Base-by-base conservation (phyloP, 176 grass and related monocot species). In the Pontederia paniculata region DNA sequence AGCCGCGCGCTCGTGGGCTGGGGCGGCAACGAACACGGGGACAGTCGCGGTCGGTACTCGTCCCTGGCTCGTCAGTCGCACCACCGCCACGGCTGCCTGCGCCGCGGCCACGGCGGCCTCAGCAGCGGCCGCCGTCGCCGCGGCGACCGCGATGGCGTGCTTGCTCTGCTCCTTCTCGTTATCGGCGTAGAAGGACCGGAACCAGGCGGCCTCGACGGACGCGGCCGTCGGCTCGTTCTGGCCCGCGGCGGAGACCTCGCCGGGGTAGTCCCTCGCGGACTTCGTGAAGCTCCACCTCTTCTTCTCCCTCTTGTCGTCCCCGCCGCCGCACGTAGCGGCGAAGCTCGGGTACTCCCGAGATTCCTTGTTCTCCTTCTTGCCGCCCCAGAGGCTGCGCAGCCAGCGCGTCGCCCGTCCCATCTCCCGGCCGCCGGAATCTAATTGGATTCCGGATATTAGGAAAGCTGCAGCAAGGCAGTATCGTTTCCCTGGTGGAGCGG, bases 101-200 rank as follows among this genome's bases (percentile, higher is more conserved):
- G 90, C 85, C 0, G 90, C 88, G 0, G 84, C 88, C 13, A 94
- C 68, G 12, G 88, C 90, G 1, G 85, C 82, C 57, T 86, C 90
- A 0, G 90, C 85, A 0, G 90, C 90, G 0, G 58, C 78, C 0
- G 89, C 81, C 0, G 89, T 89, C 13, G 85, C 90, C 45, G 90
- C 90, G 0, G 85, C 90, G 0, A 83, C 85, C 0, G 90, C 85
- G 65, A 96, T 86, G 50, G 90, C 90, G 50, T 86, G 85, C 82
- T 84, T 89, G 79, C 76, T 96, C 79, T 90, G 86, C 71, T 90
- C 82, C 69, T 81, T 67, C 52, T 78, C 85, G 1, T 37, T 83
- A 5, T 80, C 84, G 9, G 55, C 61, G 66, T 87, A 87, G n/a
- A 96, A 4, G 4, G 91, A 90, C 64, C 62, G 76, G 28, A 87